Evolutionary conservation across 139 green algal species (phyloP).

Genomic region (Coccomyxa sp.): DNA sequence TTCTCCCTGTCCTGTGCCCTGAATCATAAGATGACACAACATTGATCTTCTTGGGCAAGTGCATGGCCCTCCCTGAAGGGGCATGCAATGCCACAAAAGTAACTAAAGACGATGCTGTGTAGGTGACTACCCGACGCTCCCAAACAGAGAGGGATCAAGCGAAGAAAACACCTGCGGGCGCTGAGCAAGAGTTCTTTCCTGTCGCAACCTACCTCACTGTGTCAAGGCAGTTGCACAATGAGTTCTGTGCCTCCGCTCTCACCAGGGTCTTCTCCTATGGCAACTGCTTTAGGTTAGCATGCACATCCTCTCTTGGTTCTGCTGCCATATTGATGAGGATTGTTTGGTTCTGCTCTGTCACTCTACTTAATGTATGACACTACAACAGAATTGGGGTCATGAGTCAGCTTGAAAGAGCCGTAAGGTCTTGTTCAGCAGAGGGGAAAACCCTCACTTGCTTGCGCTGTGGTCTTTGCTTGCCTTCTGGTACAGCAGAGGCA

Average conservation of each 20-base stretch:
- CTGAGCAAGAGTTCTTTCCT: slow-evolving; percentile 92
- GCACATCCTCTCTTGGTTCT: no score
- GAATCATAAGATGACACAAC: background rate
- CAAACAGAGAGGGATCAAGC: slow-evolving; percentile 17
- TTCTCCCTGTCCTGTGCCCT: background rate
- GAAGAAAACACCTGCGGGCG: slow-evolving; percentile 5
- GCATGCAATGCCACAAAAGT: background rate
- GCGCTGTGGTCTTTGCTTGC: no score
- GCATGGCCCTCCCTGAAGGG: background rate
- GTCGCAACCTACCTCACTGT: slow-evolving; percentile 86
- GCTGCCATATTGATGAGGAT: no score
- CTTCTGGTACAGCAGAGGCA: no score
- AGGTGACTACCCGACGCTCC: slow-evolving; percentile 72
- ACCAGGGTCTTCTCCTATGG: slow-evolving; percentile 93
- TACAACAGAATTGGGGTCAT: no score
- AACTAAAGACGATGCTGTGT: background rate
- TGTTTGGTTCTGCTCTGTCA: no score
- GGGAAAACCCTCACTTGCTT: no score
- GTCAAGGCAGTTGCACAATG: slow-evolving; percentile 51
- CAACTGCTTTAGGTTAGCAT: slow-evolving; percentile 74
- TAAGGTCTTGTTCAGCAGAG: no score
- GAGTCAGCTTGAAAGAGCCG: no score
- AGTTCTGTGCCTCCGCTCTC: slow-evolving; percentile 86
- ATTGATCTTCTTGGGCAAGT: background rate
- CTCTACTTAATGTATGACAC: no score